phyloP scores from a whole-genome alignment of 1,284 basidiomycete species.

The Trametes polyzona region DNA sequence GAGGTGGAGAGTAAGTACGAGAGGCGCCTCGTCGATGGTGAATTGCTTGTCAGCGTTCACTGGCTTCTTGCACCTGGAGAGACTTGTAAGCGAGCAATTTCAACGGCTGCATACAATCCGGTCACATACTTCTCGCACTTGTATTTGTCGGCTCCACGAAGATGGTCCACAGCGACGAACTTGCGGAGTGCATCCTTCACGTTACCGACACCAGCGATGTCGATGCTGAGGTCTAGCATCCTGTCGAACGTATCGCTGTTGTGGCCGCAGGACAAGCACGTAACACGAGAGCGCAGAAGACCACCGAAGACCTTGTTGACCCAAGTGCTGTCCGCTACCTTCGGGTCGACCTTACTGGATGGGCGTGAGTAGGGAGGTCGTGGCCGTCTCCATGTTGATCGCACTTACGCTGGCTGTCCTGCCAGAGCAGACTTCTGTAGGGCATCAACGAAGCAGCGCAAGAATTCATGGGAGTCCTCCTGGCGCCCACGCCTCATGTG shows the following conservation, averaged over 20 bases:
- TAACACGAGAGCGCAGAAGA: slow-evolving; percentile 88
- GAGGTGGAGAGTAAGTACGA: slow-evolving; percentile 94
- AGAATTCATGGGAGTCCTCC: slow-evolving; percentile 98
- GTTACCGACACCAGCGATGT: slow-evolving; percentile 70
- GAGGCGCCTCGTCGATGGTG: slow-evolving; percentile 86
- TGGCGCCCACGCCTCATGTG: slow-evolving; percentile 91
- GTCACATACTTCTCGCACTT: slow-evolving; percentile 90
- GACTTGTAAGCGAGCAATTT: slow-evolving; percentile 8
- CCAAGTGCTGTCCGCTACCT: slow-evolving; percentile 89
- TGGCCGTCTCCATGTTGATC: too few relatives aligned
- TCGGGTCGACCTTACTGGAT: slow-evolving; percentile 75
- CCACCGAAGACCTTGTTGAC: slow-evolving; percentile 96
- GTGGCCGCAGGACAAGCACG: slow-evolving; percentile 83
- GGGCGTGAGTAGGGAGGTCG: background rate
- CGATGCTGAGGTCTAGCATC: slow-evolving; percentile 91
- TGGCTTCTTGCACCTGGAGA: slow-evolving; percentile 80
- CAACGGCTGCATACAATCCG: background rate
- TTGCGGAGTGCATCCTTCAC: slow-evolving; percentile 81
- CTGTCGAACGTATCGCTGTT: slow-evolving; percentile 98
- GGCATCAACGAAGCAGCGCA: slow-evolving; percentile 93
- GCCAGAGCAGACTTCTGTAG: slow-evolving; percentile 86
- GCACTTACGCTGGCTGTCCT: slow-evolving; percentile 73
- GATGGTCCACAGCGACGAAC: slow-evolving; percentile 82
- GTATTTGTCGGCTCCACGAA: slow-evolving; percentile 95
- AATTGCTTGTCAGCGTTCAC: slow-evolving; percentile 90